Conservation (phyloP, 1,284 basidiomycete genomes). For the Pyrrhoderma noxium region DNA sequence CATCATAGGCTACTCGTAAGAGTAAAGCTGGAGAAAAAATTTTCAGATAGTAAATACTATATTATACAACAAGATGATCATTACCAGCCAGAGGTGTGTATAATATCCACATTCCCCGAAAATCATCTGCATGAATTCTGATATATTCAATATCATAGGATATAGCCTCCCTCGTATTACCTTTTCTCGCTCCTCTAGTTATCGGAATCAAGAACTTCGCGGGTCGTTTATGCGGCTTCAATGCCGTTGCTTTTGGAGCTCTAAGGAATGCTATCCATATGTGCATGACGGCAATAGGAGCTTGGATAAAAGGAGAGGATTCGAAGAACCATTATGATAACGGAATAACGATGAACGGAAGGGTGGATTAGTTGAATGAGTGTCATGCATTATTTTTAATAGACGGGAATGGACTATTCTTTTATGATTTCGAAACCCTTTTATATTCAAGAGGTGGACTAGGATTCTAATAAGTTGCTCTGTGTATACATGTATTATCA, state of each 20-base stretch:
- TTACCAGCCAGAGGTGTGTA: constrained; percentile 48
- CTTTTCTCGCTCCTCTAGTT: constrained; percentile 11
- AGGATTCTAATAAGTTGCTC: no score
- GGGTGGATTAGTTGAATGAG: no score
- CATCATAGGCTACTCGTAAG: constrained; percentile 34
- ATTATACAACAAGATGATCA: constrained; percentile 55
- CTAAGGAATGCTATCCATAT: neutral
- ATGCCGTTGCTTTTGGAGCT: constrained; percentile 2
- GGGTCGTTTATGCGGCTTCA: constrained; percentile 2
- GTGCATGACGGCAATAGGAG: neutral
- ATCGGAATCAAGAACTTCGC: constrained; percentile 7
- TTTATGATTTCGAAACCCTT: no score
- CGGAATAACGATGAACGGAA: no score
- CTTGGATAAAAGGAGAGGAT: no score
- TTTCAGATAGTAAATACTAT: constrained; percentile 34
- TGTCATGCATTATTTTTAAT: no score
- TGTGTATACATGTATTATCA: no score
- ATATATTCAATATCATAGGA: neutral
- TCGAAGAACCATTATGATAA: no score
- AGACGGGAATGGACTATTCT: no score
- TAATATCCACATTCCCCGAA: neutral
- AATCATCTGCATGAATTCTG: no score
- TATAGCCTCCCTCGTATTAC: constrained; percentile 9
- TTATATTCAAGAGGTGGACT: no score
- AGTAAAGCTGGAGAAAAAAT: constrained; percentile 33